Evolutionary conservation across 805 yeast species (phyloP).

Genomic region (Wickerhamiella sergipiensis): DNA sequence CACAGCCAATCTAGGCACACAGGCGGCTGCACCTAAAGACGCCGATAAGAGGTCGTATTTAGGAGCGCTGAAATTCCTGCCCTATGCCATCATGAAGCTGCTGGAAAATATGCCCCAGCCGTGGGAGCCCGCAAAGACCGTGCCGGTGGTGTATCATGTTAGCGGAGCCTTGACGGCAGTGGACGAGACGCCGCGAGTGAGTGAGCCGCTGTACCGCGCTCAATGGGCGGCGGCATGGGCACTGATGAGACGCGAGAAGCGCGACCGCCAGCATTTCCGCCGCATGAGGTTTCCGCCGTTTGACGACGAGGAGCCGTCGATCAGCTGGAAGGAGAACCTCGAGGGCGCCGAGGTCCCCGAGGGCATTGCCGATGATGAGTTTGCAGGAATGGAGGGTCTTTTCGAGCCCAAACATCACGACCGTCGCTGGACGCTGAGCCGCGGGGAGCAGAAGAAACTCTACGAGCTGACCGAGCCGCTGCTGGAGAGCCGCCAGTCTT

Average conservation of each 20-base stretch:
- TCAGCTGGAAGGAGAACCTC: conserved; percentile 68
- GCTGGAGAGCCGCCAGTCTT: conserved; percentile 37
- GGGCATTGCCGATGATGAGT: conserved; percentile 41
- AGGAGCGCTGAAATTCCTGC: conserved; percentile 88
- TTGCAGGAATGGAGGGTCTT: conserved; percentile 56
- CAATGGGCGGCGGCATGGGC: conserved; percentile 95
- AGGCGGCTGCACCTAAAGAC: conserved; percentile 64
- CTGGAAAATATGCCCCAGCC: conserved; percentile 97
- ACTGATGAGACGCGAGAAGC: conserved; percentile 85
- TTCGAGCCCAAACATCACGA: conserved; percentile 36
- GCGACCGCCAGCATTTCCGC: conserved; percentile 79
- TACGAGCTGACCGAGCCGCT: conserved; percentile 61
- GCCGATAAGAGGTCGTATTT: conserved; percentile 76
- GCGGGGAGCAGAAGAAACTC: conserved; percentile 49
- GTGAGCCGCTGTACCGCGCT: conserved; percentile 80
- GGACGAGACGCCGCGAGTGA: conserved; percentile 80
- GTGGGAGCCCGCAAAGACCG: conserved; percentile 83
- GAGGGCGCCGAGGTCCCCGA: conserved; percentile 60
- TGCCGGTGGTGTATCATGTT: conserved; percentile 74
- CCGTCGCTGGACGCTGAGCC: conserved; percentile 50
- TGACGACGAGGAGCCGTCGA: conserved; percentile 94
- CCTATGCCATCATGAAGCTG: conserved; percentile 82
- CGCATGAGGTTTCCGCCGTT: conserved; percentile 91
- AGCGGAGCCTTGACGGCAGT: conserved; percentile 95
- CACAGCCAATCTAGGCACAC: conserved; percentile 70